These are phyloP conservation scores for Tuber magnatum DNA, from an alignment of 495 filamentous ascomycete species.

Conservation along the genomic window DNA sequence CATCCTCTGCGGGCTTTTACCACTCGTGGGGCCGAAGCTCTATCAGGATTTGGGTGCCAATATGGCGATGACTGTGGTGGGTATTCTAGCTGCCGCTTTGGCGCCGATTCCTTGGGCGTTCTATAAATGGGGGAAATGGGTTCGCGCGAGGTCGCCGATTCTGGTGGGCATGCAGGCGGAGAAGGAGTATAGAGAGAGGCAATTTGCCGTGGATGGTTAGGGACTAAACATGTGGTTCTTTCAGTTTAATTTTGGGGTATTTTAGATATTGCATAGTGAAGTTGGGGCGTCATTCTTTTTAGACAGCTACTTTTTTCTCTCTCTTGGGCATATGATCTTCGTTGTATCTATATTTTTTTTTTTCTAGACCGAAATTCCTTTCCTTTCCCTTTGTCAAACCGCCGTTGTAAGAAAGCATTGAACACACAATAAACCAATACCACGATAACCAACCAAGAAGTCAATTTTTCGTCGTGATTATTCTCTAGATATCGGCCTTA, in stretches of 20 bases:
- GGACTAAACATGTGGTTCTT: not conserved
- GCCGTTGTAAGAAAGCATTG: not conserved
- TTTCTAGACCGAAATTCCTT: not conserved
- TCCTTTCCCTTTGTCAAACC: not conserved
- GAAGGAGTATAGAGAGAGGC: slow-evolving; percentile 53
- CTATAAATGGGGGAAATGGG: slow-evolving; percentile 64
- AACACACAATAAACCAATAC: not conserved
- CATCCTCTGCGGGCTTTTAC: slow-evolving; percentile 61
- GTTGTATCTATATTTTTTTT: not conserved
- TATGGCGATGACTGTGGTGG: slow-evolving; percentile 72
- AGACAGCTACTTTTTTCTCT: not conserved
- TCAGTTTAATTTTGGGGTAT: not conserved
- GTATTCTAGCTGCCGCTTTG: slow-evolving; percentile 58
- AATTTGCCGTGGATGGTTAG: not conserved
- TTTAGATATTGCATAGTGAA: not conserved
- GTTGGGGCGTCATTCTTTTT: not conserved
- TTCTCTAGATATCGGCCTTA: not conserved
- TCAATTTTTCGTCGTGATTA: not conserved
- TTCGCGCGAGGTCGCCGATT: slow-evolving; percentile 58
- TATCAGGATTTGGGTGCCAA: slow-evolving; percentile 62
- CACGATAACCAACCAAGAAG: not conserved
- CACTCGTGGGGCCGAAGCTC: slow-evolving; percentile 66
- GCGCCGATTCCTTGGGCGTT: slow-evolving; percentile 77
- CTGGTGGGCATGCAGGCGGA: slow-evolving; percentile 67
- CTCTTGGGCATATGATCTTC: not conserved